Base-by-base conservation (phyloP, 768 basidiomycete genomes). In the Kwoniella bestiolae region DNA sequence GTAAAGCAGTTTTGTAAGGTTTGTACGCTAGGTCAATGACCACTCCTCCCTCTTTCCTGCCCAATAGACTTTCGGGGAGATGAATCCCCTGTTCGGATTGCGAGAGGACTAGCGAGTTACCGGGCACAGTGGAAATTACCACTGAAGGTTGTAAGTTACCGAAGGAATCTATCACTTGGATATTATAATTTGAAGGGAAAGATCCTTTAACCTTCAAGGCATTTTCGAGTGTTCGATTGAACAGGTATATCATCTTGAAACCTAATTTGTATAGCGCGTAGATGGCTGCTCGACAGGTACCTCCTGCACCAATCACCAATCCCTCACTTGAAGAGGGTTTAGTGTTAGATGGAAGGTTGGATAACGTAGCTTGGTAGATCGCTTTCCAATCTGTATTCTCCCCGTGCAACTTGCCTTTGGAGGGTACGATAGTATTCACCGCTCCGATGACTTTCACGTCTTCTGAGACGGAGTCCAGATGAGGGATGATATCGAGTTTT, bases 321-420 rank as follows among this genome's bases (percentile, higher is more conserved):
- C 86, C 90, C 0, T 87, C 85, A 34, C 82, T 83, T 67, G 71
- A 86, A 67, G 47, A 81, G 6, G 16, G 21, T 70, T 46, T 79
- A 75, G 73, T 76, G 88, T 85, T 71, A 83, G 70, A 49, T 8
- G 70, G 60, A 35, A 83, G 68, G 66, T 77, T 77, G 53, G 57
- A 55, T 41, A 59, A 55, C 38, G 79, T 76, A n/a, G 83, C 85
- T 18, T 87, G 84, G 16, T 85, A 85, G 71, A 99, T 94, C 0
- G 92, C 95, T 51, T 91, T 81, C 90, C 95, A 98, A 76, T 98
- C 96, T 0, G 94, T 96, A 82, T 98, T 99, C 75, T 98, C 94
- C 2, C 96, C 96, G 47, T 86, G 84, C 18, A 98, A 83, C n/a
- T 85, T 82, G 1, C 85, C 86, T 32, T 83, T 82, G 1, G 81